Base-by-base conservation (phyloP, 352 stramenopile species). In the Phytophthora tubulina region DNA sequence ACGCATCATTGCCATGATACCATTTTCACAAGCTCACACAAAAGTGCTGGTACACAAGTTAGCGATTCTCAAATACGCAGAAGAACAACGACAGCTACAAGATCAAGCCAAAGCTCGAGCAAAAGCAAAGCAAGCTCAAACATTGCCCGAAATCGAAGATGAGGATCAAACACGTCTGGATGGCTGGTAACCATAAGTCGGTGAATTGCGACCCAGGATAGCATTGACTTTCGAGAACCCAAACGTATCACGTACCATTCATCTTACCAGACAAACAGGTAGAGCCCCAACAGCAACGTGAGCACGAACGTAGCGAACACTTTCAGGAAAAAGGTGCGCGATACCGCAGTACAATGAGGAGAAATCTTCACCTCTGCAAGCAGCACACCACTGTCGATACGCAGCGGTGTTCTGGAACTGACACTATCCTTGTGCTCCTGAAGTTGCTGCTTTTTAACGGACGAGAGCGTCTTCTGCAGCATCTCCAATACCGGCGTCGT, bases 271-370 rank as follows among this genome's bases (percentile, higher is more conserved):
- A 75, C 52, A 53, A 84, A 73, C 35, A 95, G 73, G 52, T 87
- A 93, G 15, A 80, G 59, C 14, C 78, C 70, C 44, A 95, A 61
- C 27, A 90, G 49, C 51, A 89, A 44, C 0, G 86, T 93, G 42
- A 87, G 75, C 10, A 93, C 45, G 13, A 93, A 66, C 15, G 86
- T 93, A 41, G 88, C 38, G n/a, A 90, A 72, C 17, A 80, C 33
- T 71, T 94, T 94, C 73, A 94, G 52, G 14, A 92, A 88, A 75
- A 94, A 94, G 6, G 66, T 80, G 31, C 85, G 81, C 36, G 86
- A 87, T 7, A 78, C 75, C 17, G 78, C 73, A 31, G 82, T 86
- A 27, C 74, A 87, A 27, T 78, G 44, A 11, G 73, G 61, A 30
- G 72, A 81, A 8, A 90, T 70, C 21, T 72, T 50, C 44, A 95